Percentiles rank a stretch among this genome's conserved stretches.
Evolutionary conservation across 192 early-diverging fungal species (phyloP).

Genomic region (Gonapodya sp.): DNA sequence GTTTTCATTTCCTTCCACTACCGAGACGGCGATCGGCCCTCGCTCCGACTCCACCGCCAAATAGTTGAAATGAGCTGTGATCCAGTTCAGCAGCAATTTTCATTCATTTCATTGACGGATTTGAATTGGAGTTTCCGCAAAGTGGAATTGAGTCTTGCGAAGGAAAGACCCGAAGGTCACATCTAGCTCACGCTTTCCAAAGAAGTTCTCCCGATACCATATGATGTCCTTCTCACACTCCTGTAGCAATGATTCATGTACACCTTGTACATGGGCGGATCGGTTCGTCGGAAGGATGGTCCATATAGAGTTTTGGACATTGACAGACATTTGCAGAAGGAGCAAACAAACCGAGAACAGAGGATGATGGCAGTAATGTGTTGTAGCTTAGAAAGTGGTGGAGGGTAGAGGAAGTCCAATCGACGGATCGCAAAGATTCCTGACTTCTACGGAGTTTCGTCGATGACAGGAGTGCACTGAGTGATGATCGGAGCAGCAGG

Average conservation of each 20-base stretch:
- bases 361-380: neutral
- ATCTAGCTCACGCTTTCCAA: constrained; percentile 36
- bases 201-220: constrained; percentile 55
- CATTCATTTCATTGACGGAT: neutral
- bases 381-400: too few species aligned
- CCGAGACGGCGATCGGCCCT: constrained; percentile 39
- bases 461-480: too few species aligned
- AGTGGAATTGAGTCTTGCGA: neutral
- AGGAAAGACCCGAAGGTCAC: constrained; percentile 9
- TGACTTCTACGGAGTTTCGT: too few species aligned
- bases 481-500: too few species aligned
- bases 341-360: neutral
- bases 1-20: constrained; percentile 34
- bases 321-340: neutral
- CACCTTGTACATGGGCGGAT: neutral
- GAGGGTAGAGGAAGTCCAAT: too few species aligned
- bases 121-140: neutral
- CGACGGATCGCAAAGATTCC: too few species aligned
- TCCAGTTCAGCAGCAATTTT: neutral
- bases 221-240: constrained; percentile 62
- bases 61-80: constrained; percentile 36
- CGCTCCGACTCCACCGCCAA: constrained; percentile 30
- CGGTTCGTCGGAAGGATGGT: neutral
- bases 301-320: neutral
- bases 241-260: constrained; percentile 34